These are phyloP conservation scores for Lasiodiplodia sp. DNA, from an alignment of 2,329 filamentous ascomycete species.

Conservation along the genomic window DNA sequence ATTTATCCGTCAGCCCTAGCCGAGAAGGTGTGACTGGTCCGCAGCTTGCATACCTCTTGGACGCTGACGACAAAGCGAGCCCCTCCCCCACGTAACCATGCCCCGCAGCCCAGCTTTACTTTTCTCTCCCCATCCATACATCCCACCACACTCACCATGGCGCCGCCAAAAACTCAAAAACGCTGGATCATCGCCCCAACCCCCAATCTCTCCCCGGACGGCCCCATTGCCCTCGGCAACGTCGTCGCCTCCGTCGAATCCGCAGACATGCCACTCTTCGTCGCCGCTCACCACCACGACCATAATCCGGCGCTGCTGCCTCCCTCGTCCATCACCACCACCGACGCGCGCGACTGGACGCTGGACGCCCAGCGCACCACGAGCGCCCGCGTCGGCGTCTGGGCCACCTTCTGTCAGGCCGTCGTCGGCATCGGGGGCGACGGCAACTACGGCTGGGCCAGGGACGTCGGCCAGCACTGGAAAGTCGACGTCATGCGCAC, in stretches of 20 bases:
- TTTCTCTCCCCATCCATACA: neutral
- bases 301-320: too few relatives aligned
- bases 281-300: neutral
- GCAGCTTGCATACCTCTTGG: too few relatives aligned
- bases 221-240: slow-evolving; percentile 9
- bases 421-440: slow-evolving; percentile 18
- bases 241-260: slow-evolving; percentile 2
- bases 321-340: neutral
- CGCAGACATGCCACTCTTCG: neutral
- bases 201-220: neutral
- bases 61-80: neutral
- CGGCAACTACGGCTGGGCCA: neutral
- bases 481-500: slow-evolving; percentile 22
- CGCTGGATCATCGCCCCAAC: neutral
- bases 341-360: neutral
- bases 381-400: slow-evolving; percentile 11
- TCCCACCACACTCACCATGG: neutral
- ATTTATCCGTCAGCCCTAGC: too few relatives aligned
- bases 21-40: too few relatives aligned
- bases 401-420: slow-evolving; percentile 18
- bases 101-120: neutral
- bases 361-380: neutral
- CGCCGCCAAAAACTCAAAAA: too few relatives aligned
- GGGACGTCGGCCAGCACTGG: neutral
- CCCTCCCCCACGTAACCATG: too few relatives aligned